These are phyloP conservation scores for Stylosanthes scabra DNA, from an alignment of 331 rosid genomes.

Conservation along the genomic window DNA sequence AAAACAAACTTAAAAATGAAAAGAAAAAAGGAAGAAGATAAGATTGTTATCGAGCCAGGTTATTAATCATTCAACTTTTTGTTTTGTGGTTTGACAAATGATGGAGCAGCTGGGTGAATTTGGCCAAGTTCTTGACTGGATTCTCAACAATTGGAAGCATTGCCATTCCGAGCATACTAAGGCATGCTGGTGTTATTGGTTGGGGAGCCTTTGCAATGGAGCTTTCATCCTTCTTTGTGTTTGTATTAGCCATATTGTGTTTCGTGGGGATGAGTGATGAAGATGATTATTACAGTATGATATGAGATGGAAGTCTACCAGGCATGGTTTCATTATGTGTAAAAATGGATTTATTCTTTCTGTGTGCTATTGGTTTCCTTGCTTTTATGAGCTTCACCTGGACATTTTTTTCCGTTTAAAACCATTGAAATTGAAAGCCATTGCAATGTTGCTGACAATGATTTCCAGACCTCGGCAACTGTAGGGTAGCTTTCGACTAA, in stretches of 20 bases:
- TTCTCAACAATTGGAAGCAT: conserved; percentile 83
- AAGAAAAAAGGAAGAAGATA: neutral
- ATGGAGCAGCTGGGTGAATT: conserved; percentile 78
- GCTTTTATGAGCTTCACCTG: conserved; percentile 28
- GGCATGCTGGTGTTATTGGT: conserved; percentile 83
- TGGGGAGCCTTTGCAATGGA: conserved; percentile 93
- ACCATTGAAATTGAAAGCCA: conserved; percentile 8
- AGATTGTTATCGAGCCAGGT: conserved; percentile 1
- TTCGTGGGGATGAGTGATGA: conserved; percentile 59
- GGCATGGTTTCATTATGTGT: conserved; percentile 37
- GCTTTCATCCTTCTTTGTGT: conserved; percentile 74
- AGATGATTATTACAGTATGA: conserved; percentile 54
- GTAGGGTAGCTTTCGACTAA: neutral
- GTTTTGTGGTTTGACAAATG: conserved; percentile 34
- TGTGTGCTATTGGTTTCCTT: conserved; percentile 23
- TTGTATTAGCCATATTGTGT: conserved; percentile 70
- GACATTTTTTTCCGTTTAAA: neutral
- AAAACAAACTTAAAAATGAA: no score
- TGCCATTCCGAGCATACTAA: conserved; percentile 85
- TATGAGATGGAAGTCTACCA: conserved; percentile 45
- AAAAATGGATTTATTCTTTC: conserved; percentile 30
- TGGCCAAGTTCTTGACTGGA: conserved; percentile 85
- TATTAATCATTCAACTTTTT: conserved; percentile 10
- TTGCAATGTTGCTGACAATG: neutral
- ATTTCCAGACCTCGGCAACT: neutral